Conservation (phyloP, 345 rosid genomes). For the Ceriops tagal region DNA sequence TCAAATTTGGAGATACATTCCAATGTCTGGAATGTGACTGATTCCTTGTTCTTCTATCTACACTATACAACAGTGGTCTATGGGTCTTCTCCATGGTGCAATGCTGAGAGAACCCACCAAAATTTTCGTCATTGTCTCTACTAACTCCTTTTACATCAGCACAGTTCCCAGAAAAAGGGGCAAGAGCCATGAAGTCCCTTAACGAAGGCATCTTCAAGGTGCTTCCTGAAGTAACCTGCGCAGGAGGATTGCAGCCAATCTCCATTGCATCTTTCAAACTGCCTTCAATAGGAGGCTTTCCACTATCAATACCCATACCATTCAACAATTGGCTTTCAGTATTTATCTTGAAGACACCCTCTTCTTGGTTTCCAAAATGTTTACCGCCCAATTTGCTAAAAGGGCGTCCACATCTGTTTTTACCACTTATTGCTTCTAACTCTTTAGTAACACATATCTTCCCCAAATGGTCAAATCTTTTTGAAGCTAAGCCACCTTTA, state of each 20-base stretch:
- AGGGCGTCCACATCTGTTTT: conserved; percentile 1
- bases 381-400: background rate
- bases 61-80: conserved; percentile 10
- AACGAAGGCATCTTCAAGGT: conserved; percentile 22
- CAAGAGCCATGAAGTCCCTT: conserved; percentile 25
- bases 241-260: conserved; percentile 18
- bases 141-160: conserved; percentile 16
- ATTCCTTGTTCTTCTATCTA: conserved; percentile 17
- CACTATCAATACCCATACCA: conserved; percentile 1
- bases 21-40: conserved; percentile 14
- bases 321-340: conserved; percentile 1
- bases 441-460: conserved; percentile 15
- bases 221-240: conserved; percentile 12
- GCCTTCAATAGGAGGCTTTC: conserved; percentile 17
- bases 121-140: conserved; percentile 28
- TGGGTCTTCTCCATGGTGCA: conserved; percentile 12
- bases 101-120: conserved; percentile 7
- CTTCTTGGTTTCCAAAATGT: conserved; percentile 3
- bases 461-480: background rate
- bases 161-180: conserved; percentile 16
- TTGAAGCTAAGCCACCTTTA: conserved; percentile 7
- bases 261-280: conserved; percentile 24
- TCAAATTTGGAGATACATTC: conserved; percentile 27
- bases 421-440: background rate
- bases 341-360: background rate